These are phyloP conservation scores for Debaryomyces udenii DNA, from an alignment of 1,139 yeast genomes.

Conservation along the genomic window DNA sequence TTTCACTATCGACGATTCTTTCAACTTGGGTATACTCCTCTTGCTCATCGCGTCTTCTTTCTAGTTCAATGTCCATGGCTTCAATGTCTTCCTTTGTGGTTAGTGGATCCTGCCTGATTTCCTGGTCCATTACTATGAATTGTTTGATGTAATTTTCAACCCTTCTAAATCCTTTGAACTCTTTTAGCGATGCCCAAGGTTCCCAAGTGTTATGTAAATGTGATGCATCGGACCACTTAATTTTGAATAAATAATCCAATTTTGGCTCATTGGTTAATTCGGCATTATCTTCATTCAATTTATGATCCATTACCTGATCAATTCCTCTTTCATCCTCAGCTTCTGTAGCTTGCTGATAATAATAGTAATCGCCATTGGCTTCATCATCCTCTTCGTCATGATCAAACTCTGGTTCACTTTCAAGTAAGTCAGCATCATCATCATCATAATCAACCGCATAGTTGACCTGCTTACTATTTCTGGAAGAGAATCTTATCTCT, in stretches of 20 bases:
- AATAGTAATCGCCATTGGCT: slow-evolving; percentile 42
- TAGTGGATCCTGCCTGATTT: slow-evolving; percentile 73
- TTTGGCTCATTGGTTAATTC: slow-evolving; percentile 57
- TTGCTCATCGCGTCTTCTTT: slow-evolving; percentile 79
- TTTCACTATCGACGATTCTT: slow-evolving; percentile 84
- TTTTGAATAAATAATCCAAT: slow-evolving; percentile 59
- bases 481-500: slow-evolving; percentile 73
- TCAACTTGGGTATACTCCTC: slow-evolving; percentile 86
- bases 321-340: slow-evolving; percentile 48
- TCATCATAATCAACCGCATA: slow-evolving; percentile 75
- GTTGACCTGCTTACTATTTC: slow-evolving; percentile 72
- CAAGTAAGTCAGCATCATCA: slow-evolving; percentile 64
- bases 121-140: slow-evolving; percentile 70
- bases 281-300: slow-evolving; percentile 39
- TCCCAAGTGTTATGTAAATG: slow-evolving; percentile 98
- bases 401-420: slow-evolving; percentile 50
- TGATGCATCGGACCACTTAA: slow-evolving; percentile 88
- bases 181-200: slow-evolving; percentile 58
- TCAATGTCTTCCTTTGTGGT: slow-evolving; percentile 91
- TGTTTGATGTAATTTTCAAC: slow-evolving; percentile 90
- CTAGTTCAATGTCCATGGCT: slow-evolving; percentile 88
- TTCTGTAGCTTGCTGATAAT: slow-evolving; percentile 37
- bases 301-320: slow-evolving; percentile 59
- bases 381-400: slow-evolving; percentile 35
- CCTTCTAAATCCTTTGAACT: slow-evolving; percentile 74